A percentile compares a stretch with the other conserved stretches of the same genome.
Evolutionary conservation across 225 moss, liverwort and hornwort genomes (phyloP).

Genomic region (Bryum argenteum): DNA sequence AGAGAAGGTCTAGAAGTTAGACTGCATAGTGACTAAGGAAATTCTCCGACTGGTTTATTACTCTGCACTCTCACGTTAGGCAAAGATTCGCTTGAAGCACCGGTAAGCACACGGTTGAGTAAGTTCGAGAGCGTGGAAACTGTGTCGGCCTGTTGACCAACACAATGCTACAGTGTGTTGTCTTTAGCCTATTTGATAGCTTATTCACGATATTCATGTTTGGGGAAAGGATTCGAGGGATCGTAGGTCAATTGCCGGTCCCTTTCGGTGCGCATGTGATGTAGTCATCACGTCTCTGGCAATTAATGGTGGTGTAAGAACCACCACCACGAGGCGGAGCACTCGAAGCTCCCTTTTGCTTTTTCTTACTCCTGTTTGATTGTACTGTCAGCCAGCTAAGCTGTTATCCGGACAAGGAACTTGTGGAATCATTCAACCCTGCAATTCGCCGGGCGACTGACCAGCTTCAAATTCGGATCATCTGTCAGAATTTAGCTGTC

Average conservation of each 20-base stretch:
- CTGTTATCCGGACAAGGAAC: background rate
- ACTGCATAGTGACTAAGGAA: background rate
- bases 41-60: background rate
- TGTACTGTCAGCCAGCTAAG: slow-evolving; percentile 2
- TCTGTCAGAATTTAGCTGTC: slow-evolving; percentile 7
- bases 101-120: background rate
- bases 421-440: slow-evolving; percentile 19
- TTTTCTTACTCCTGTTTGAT: background rate
- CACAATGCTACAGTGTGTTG: background rate
- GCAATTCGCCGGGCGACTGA: background rate
- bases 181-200: background rate
- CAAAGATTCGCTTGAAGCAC: background rate
- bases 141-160: slow-evolving; percentile 21
- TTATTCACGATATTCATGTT: background rate
- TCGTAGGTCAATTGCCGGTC: background rate
- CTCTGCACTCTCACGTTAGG: background rate
- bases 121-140: background rate
- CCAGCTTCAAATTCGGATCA: slow-evolving; percentile 13
- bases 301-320: slow-evolving; percentile 14
- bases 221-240: background rate
- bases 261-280: slow-evolving; percentile 27
- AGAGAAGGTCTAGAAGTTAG: background rate
- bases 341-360: background rate
- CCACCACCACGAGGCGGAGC: slow-evolving; percentile 15
- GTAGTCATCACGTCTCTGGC: slow-evolving; percentile 22